phyloP scores from a whole-genome alignment of 1,139 yeast species.

The Geotrichum bryndzae region DNA sequence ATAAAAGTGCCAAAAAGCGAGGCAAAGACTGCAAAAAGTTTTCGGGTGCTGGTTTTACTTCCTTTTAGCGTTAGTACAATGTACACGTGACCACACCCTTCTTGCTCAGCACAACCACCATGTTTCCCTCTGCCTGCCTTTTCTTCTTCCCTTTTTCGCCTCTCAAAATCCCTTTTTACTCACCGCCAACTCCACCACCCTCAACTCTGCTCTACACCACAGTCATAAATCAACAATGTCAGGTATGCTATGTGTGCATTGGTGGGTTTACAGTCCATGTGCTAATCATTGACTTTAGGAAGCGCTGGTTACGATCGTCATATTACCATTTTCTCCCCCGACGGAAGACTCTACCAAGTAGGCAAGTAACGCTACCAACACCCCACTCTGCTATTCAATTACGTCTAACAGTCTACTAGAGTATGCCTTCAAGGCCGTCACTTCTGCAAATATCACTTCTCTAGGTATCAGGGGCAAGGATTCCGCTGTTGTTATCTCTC shows the following conservation, averaged over 20 bases:
- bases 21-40: background rate
- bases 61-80: background rate
- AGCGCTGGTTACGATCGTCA: slow-evolving; percentile 93
- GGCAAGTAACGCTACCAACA: slow-evolving; percentile 34
- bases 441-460: slow-evolving; percentile 84
- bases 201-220: background rate
- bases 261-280: background rate
- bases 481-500: slow-evolving; percentile 85
- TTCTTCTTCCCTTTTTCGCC: background rate
- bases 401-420: slow-evolving; percentile 32
- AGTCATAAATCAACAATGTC: slow-evolving; percentile 9
- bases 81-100: background rate
- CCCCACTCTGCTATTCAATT: background rate
- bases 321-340: slow-evolving; percentile 96
- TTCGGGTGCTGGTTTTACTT: background rate
- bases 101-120: slow-evolving; percentile 8
- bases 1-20: background rate
- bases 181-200: background rate
- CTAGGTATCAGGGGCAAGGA: slow-evolving; percentile 83
- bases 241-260: slow-evolving; percentile 9
- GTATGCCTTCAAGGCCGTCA: slow-evolving; percentile 96
- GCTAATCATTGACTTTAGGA: slow-evolving; percentile 17
- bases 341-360: slow-evolving; percentile 94
- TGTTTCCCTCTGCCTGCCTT: background rate
- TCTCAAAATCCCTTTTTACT: background rate